Base-by-base conservation (phyloP, 2,329 filamentous ascomycete species). In the Dactylellina parvicollis region DNA sequence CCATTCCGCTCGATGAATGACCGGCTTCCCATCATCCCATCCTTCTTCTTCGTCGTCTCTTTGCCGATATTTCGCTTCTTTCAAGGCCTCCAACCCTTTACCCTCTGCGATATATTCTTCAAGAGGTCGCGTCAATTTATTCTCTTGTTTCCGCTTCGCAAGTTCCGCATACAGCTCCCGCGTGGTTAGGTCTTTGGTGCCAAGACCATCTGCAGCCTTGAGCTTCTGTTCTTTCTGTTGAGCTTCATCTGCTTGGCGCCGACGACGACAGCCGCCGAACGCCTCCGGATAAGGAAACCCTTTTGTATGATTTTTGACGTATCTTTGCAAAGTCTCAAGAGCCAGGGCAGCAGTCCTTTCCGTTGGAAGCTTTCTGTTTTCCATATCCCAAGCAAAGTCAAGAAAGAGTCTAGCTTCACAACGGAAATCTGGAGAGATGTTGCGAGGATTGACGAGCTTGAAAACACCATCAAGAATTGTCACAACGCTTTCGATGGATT, bases 401-500 rank as follows among this genome's bases (percentile, higher is more conserved):
- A 72, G 4, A 14, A 72, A 65, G 10, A 30, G 5, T 22, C 54
- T 56, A 1, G 67, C 59, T 12, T 72, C 67, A 20, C 52, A 22
- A 14, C 67, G 52, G 18, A 72, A 72, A 4, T 72, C 59, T 10
- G 42, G 20, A 3, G 59, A 44, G 2, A 72, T 65, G 22, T 72
- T 44, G 4, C n/a, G 8, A 16, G 34, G 32, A 20, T 65, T 52
- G 2, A 65, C 28, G 3, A 72, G 20, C 12, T 60, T 57, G 28
- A 65, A 72, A 16, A 72, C 34, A 3, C 67, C 67, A 14, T 65
- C 67, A 2, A 72, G 34, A 12, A 72, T 54, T n/a, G 30, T 36
- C n/a, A 54, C 14, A 9, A 59, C 30, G 28, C 32, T 59, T 16
- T 46, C 59, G 18, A 46, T 36, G 14, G 40, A 40, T 22, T n/a